Evolutionary conservation across 495 filamentous ascomycete species (phyloP).

Genomic region (Tuber borchii): DNA sequence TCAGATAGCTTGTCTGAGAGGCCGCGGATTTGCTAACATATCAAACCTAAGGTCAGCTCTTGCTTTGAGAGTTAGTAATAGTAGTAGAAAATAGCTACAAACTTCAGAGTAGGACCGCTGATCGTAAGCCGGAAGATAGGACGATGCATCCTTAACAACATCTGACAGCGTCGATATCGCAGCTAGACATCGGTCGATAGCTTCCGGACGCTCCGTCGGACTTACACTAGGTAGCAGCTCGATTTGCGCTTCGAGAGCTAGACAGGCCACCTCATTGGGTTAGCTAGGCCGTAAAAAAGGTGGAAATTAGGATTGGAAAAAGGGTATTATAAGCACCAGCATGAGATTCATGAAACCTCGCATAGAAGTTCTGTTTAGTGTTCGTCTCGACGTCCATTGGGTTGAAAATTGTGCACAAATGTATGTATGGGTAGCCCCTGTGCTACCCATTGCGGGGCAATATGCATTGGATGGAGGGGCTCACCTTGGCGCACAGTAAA

Average conservation of each 20-base stretch:
- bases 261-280: background rate
- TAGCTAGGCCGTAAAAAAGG: background rate
- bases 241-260: constrained; percentile 34
- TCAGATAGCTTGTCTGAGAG: constrained; percentile 60
- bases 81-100: constrained; percentile 17
- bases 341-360: constrained; percentile 25
- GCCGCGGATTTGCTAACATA: constrained; percentile 57
- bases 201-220: constrained; percentile 51
- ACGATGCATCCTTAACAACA: constrained; percentile 61
- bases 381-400: constrained; percentile 28
- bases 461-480: background rate
- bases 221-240: constrained; percentile 13
- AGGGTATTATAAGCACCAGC: constrained; percentile 4
- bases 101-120: constrained; percentile 68
- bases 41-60: background rate
- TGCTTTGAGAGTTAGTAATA: background rate
- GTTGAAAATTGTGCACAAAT: background rate
- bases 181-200: constrained; percentile 61
- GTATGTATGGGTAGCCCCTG: background rate
- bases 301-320: background rate
- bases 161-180: constrained; percentile 61
- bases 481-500: background rate
- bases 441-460: background rate
- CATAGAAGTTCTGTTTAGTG: constrained; percentile 33
- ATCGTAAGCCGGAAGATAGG: constrained; percentile 67